These are phyloP conservation scores for Neospermospora avenae DNA, from an alignment of 2,329 filamentous ascomycete genomes.

Conservation along the genomic window DNA sequence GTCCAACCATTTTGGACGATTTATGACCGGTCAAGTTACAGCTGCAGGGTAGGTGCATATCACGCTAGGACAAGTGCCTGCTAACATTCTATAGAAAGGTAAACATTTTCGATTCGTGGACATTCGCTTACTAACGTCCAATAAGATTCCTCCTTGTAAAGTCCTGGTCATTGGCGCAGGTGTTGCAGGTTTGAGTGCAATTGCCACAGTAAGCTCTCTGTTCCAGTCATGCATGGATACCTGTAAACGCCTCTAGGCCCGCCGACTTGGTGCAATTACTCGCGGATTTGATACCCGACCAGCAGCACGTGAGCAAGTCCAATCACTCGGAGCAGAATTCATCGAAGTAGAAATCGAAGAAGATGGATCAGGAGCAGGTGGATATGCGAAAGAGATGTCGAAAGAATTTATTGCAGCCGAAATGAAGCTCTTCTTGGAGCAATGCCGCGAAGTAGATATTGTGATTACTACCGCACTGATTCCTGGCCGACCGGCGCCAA, in stretches of 20 bases:
- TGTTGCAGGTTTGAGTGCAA: conserved; percentile 83
- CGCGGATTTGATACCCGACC: conserved; percentile 87
- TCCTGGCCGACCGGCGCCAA: conserved; percentile 77
- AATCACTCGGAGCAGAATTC: conserved; percentile 86
- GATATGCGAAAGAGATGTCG: conserved; percentile 92
- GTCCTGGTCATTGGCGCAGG: conserved; percentile 87
- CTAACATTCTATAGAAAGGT: conserved; percentile 34
- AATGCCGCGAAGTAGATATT: conserved; percentile 85
- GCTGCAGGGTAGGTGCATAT: conserved; percentile 62
- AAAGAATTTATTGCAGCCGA: conserved; percentile 91
- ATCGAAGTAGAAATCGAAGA: conserved; percentile 83
- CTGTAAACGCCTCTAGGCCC: conserved; percentile 47
- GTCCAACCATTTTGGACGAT: conserved; percentile 84
- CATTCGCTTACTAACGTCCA: conserved; percentile 15
- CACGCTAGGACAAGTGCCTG: conserved; percentile 5
- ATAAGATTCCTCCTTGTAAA: conserved; percentile 83
- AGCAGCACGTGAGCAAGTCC: conserved; percentile 85
- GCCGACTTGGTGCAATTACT: conserved; percentile 83
- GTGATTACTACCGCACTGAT: conserved; percentile 92
- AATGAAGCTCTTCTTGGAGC: conserved; percentile 88
- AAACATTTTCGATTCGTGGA: conserved; percentile 10
- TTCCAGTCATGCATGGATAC: neutral
- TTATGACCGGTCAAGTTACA: conserved; percentile 85
- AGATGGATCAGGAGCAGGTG: conserved; percentile 78
- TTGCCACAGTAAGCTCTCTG: conserved; percentile 60